Evolutionary conservation across 177 flowering plant genomes (phyloP).

Genomic region (Vitis hybrid): DNA sequence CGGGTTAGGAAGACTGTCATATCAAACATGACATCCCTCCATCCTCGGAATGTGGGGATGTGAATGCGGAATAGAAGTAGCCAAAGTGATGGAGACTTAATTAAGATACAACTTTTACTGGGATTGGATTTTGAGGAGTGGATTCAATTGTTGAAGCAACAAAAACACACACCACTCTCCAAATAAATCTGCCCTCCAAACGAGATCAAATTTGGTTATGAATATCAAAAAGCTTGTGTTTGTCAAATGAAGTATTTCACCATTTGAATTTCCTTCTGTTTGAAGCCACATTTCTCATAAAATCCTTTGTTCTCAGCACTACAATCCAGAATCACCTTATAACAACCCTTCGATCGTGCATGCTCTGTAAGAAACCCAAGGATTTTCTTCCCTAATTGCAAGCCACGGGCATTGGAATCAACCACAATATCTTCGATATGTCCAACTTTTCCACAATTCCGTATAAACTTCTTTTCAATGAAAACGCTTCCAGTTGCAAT

Average conservation of each 20-base stretch:
- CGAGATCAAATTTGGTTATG: too few species aligned
- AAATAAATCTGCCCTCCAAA: too few species aligned
- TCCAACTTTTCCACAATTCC: constrained; percentile 81
- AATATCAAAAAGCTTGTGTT: too few species aligned
- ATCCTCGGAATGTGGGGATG: too few species aligned
- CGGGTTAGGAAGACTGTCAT: too few species aligned
- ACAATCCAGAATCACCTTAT: constrained; percentile 90
- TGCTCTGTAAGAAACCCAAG: constrained; percentile 52
- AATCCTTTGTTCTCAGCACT: constrained; percentile 49
- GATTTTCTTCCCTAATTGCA: constrained; percentile 68
- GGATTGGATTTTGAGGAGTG: too few species aligned
- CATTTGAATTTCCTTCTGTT: constrained; percentile 74
- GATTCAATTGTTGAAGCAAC: neutral
- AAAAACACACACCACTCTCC: neutral
- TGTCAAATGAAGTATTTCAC: constrained; percentile 53
- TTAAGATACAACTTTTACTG: too few species aligned
- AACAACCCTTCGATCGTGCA: constrained; percentile 62
- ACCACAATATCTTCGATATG: constrained; percentile 94
- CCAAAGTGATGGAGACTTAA: too few species aligned
- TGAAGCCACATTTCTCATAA: constrained; percentile 84
- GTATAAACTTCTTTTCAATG: constrained; percentile 73
- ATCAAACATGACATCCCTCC: too few species aligned
- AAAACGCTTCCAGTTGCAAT: constrained; percentile 78
- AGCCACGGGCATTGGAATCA: constrained; percentile 64
- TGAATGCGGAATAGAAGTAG: too few species aligned